phyloP scores from a whole-genome alignment of 495 filamentous ascomycete species.

The Neurospora discreta region DNA sequence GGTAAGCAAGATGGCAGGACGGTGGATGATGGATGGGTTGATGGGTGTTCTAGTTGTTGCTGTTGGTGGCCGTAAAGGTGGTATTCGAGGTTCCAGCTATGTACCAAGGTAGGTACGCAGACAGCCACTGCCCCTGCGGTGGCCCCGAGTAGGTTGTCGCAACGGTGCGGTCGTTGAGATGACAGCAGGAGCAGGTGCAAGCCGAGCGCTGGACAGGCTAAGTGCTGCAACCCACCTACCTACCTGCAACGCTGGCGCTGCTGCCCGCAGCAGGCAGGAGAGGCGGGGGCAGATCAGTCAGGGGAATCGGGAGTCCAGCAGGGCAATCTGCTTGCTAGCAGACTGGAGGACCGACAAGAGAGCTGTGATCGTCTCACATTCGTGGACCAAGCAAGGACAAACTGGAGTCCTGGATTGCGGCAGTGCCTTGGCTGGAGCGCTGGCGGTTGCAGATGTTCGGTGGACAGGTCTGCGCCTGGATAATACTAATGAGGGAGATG shows the following conservation, averaged over 20 bases:
- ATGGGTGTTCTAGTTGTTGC: neutral
- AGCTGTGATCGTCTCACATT: neutral
- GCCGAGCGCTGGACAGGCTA: neutral
- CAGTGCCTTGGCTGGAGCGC: neutral
- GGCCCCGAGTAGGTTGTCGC: neutral
- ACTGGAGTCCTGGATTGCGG: neutral
- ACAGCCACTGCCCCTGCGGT: neutral
- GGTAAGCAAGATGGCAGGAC: neutral
- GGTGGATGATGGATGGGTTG: neutral
- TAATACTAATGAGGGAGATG: neutral
- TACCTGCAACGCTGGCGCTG: neutral
- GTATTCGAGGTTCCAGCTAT: neutral
- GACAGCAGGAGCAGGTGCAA: no score
- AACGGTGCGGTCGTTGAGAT: neutral
- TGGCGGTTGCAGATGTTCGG: neutral
- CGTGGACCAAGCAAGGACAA: neutral
- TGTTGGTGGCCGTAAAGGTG: neutral
- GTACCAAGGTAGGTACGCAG: neutral
- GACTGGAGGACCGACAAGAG: neutral
- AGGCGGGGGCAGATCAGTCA: neutral
- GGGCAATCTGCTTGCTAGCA: neutral
- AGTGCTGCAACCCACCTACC: neutral
- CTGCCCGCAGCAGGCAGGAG: neutral
- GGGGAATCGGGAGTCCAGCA: neutral
- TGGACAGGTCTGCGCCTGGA: neutral